These are phyloP conservation scores for Madurella fahalii DNA, from an alignment of 2,329 filamentous ascomycete genomes.

Conservation along the genomic window DNA sequence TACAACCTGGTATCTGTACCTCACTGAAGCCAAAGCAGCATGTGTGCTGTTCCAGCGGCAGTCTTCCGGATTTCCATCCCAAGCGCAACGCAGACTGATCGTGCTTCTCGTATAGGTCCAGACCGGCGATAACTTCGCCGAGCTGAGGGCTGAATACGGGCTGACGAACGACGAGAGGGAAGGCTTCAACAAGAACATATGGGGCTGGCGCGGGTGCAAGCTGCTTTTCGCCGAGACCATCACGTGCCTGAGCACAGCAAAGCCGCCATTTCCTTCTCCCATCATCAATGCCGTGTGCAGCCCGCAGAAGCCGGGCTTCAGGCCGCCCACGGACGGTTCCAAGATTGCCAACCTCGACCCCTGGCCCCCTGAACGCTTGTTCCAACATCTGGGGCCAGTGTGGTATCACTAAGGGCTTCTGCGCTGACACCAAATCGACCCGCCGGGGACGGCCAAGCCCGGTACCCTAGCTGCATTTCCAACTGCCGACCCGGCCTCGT, in stretches of 20 bases:
- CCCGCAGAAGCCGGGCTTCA: conserved; percentile 13
- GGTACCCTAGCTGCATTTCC: conserved; percentile 35
- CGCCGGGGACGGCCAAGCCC: conserved; percentile 34
- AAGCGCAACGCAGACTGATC: conserved; percentile 32
- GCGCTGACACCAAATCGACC: conserved; percentile 31
- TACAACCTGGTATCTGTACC: conserved; percentile 20
- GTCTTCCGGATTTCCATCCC: conserved; percentile 31
- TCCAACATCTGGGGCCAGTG: conserved; percentile 35
- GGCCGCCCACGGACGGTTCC: not conserved
- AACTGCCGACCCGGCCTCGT: conserved; percentile 36
- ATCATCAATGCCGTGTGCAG: conserved; percentile 37
- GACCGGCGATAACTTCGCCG: conserved; percentile 32
- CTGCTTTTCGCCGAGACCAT: conserved; percentile 25
- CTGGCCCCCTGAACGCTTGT: conserved; percentile 21
- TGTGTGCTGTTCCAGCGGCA: conserved; percentile 33
- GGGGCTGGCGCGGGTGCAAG: conserved; percentile 36
- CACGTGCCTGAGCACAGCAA: conserved; percentile 37
- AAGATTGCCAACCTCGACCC: conserved; percentile 25
- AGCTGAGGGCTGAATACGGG: conserved; percentile 31
- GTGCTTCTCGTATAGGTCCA: conserved; percentile 33
- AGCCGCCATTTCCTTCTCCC: conserved; percentile 34
- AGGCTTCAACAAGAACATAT: conserved; percentile 37
- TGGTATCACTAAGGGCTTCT: conserved; percentile 36
- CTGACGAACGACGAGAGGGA: conserved; percentile 38
- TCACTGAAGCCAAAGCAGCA: conserved; percentile 25